Evolutionary conservation across 2,329 filamentous ascomycete genomes (phyloP).

Genomic region (Chrysoporthe cubensis): DNA sequence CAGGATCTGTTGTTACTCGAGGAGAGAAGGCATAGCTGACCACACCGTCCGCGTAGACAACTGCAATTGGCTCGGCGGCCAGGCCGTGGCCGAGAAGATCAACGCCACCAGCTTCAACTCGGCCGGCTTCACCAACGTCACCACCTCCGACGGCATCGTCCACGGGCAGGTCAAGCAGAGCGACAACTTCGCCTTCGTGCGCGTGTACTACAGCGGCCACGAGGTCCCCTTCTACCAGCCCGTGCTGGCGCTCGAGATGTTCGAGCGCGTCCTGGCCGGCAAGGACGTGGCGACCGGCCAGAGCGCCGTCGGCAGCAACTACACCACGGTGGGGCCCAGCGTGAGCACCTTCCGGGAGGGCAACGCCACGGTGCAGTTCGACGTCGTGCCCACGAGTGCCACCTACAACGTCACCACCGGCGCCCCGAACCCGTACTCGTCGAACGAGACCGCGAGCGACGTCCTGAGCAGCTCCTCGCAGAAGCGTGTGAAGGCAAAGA

Average conservation of each 20-base stretch:
- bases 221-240: conserved; percentile 59
- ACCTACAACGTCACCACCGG: conserved; percentile 40
- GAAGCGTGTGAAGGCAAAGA: background rate
- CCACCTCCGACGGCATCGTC: conserved; percentile 40
- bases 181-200: conserved; percentile 53
- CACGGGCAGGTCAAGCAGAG: conserved; percentile 49
- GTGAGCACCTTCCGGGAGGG: conserved; percentile 51
- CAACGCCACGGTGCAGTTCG: conserved; percentile 41
- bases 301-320: conserved; percentile 43
- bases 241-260: conserved; percentile 51
- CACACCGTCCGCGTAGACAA: conserved; percentile 6
- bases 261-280: conserved; percentile 51
- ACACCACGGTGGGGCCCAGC: conserved; percentile 44
- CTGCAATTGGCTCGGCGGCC: conserved; percentile 27
- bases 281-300: conserved; percentile 55
- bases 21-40: background rate
- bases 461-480: background rate
- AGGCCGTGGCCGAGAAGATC: conserved; percentile 21
- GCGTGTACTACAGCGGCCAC: conserved; percentile 48
- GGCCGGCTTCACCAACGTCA: conserved; percentile 34
- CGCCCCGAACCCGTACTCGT: conserved; percentile 31
- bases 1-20: background rate
- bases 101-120: conserved; percentile 38
- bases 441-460: background rate
- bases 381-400: conserved; percentile 36